Conservation (phyloP, 1,139 yeast species). For the Suhomyces bolitotheri region DNA sequence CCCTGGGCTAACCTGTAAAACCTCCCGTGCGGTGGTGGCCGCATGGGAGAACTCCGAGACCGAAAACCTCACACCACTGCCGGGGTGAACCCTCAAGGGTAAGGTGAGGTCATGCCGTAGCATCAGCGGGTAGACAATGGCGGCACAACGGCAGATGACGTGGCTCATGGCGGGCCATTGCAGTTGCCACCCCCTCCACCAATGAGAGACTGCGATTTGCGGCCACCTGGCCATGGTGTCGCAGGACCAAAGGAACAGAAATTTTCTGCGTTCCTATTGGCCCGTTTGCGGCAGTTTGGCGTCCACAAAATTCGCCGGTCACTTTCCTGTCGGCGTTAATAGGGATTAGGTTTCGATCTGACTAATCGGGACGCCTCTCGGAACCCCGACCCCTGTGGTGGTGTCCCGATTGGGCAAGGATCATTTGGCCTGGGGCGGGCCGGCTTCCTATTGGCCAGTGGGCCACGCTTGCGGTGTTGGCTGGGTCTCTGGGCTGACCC, state of each 20-base stretch:
- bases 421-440: no score
- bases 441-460: no score
- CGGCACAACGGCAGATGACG: not conserved
- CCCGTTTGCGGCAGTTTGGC: not conserved
- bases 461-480: no score
- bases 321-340: not conserved
- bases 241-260: conserved; percentile 4
- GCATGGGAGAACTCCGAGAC: conserved; percentile 25
- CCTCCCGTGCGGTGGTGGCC: conserved; percentile 8
- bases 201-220: not conserved
- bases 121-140: not conserved
- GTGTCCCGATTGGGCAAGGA: no score
- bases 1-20: conserved; percentile 7
- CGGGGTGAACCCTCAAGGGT: no score
- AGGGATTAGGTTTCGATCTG: not conserved
- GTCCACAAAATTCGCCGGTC: not conserved
- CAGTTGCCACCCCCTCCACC: not conserved
- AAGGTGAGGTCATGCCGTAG: conserved; percentile 1
- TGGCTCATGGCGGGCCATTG: not conserved
- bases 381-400: no score
- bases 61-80: conserved; percentile 16
- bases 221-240: not conserved
- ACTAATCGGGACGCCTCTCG: no score
- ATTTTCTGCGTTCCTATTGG: conserved; percentile 8
- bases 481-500: no score